Evolutionary conservation across 1,284 basidiomycete species (phyloP).

Genomic region (Cryptococcus depauperatus): DNA sequence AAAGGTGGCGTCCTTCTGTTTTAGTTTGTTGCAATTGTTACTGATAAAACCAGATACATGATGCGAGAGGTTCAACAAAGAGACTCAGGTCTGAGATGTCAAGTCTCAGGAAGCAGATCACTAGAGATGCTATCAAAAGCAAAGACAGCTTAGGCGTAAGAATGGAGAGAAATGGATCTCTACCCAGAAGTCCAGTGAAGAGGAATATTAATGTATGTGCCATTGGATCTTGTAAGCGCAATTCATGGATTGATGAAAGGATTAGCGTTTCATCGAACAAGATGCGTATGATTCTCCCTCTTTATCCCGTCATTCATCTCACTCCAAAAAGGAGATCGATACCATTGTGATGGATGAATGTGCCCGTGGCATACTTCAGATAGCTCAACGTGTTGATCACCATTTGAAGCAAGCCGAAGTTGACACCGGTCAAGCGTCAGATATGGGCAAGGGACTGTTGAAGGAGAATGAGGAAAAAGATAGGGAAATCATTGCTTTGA

Average conservation of each 20-base stretch:
- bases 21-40: too few relatives aligned
- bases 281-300: constrained; percentile 12
- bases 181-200: constrained; percentile 45
- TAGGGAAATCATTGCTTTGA: constrained; percentile 55
- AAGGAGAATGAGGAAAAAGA: constrained; percentile 47
- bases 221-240: too few relatives aligned
- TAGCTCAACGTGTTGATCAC: constrained; percentile 32
- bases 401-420: constrained; percentile 19
- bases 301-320: constrained; percentile 12
- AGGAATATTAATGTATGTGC: constrained; percentile 44
- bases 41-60: constrained; percentile 14
- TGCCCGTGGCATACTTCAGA: constrained; percentile 17
- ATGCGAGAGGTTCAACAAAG: constrained; percentile 21
- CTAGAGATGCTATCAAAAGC: constrained; percentile 9
- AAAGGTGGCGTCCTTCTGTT: constrained; percentile 4
- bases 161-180: constrained; percentile 16
- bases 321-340: constrained; percentile 24
- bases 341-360: constrained; percentile 23
- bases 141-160: constrained; percentile 7
- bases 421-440: constrained; percentile 19
- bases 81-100: constrained; percentile 23
- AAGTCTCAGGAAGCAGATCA: constrained; percentile 20
- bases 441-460: constrained; percentile 7
- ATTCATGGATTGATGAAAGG: too few relatives aligned
- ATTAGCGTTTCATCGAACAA: constrained; percentile 24